These are phyloP conservation scores for Saccharomycopsis olivae DNA, from an alignment of 805 yeast genomes.

Conservation along the genomic window DNA sequence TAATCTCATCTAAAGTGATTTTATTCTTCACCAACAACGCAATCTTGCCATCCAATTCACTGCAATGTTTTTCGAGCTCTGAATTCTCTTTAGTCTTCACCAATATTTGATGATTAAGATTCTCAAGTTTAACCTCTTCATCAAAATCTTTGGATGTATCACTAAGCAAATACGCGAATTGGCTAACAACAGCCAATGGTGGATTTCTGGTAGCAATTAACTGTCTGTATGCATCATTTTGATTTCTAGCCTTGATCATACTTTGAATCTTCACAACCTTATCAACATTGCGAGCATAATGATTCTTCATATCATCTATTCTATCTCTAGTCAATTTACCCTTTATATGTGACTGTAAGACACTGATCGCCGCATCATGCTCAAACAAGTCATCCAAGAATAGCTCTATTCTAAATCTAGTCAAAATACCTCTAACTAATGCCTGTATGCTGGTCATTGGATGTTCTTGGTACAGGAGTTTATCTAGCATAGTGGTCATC, in stretches of 20 bases:
- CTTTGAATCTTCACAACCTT: conserved; percentile 67
- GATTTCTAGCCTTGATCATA: conserved; percentile 52
- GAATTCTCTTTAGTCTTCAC: conserved; percentile 61
- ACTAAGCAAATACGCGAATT: conserved; percentile 65
- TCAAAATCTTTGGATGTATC: conserved; percentile 70
- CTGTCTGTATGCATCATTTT: conserved; percentile 63
- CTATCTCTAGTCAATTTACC: conserved; percentile 29
- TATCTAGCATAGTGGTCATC: conserved; percentile 32
- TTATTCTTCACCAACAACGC: conserved; percentile 71
- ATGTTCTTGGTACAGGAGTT: conserved; percentile 30
- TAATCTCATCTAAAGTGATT: conserved; percentile 63
- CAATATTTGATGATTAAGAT: conserved; percentile 54
- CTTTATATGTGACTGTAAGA: conserved; percentile 46
- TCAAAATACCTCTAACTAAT: conserved; percentile 48
- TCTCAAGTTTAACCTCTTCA: conserved; percentile 60
- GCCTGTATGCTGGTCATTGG: conserved; percentile 41
- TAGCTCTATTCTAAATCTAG: conserved; percentile 45
- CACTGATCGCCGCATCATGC: conserved; percentile 26
- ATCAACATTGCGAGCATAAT: conserved; percentile 47
- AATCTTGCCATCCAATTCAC: conserved; percentile 67
- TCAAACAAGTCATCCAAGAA: conserved; percentile 43
- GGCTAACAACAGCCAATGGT: conserved; percentile 62
- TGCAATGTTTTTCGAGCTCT: conserved; percentile 59
- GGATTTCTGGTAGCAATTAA: conserved; percentile 66
- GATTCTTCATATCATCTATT: conserved; percentile 26